Conservation (phyloP, 441 rosid genomes). For the Dalechampia spathulata region DNA sequence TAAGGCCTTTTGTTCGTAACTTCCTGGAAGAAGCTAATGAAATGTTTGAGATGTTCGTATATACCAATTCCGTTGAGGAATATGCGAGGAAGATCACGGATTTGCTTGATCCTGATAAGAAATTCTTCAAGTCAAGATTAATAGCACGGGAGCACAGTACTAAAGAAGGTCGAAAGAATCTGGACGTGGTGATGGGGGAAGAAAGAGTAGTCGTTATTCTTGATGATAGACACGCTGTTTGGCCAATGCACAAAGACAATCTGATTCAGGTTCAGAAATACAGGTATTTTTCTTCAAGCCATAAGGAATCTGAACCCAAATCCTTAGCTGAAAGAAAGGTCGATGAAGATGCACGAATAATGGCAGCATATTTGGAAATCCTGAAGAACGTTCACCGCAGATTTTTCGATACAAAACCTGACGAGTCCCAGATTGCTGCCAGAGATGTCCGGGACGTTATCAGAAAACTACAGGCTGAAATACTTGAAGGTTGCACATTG, state of each 20-base stretch:
- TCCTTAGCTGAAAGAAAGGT: not conserved
- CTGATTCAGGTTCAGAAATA: not conserved
- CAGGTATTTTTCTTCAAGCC: not conserved
- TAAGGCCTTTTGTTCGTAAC: not conserved
- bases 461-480: not conserved
- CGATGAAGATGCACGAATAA: conserved; percentile 6
- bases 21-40: conserved; percentile 6
- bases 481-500: conserved; percentile 3
- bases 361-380: not conserved
- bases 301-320: not conserved
- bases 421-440: not conserved
- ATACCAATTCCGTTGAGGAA: not conserved
- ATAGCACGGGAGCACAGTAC: not conserved
- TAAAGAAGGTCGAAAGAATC: not conserved
- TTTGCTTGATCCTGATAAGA: conserved; percentile 6
- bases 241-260: conserved; percentile 7
- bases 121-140: not conserved
- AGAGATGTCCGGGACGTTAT: conserved; percentile 4
- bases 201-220: conserved; percentile 6
- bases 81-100: not conserved
- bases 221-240: conserved; percentile 4
- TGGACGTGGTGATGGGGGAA: conserved; percentile 1
- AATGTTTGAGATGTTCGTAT: conserved; percentile 2
- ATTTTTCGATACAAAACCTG: not conserved
- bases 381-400: not conserved